A percentile compares a stretch with the other conserved stretches of the same genome.
Evolutionary conservation across 2,329 filamentous ascomycete genomes (phyloP).

Genomic region (Stagonosporopsis tanaceti): DNA sequence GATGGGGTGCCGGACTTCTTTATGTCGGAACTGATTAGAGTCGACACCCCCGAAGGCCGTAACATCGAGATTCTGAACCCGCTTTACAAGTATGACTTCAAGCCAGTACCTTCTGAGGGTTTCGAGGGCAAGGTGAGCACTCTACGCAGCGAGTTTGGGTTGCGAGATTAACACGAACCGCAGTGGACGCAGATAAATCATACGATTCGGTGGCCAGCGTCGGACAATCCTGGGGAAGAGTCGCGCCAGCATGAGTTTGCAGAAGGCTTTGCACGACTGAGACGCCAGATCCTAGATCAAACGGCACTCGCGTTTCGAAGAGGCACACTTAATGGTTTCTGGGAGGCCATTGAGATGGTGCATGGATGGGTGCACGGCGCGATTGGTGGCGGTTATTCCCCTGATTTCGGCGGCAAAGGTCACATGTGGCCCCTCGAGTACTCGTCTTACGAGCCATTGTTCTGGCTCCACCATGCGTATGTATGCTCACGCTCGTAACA

Average conservation of each 20-base stretch:
- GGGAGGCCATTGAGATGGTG: constrained; percentile 29
- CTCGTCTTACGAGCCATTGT: constrained; percentile 78
- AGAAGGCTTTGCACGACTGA: constrained; percentile 11
- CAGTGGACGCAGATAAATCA: constrained; percentile 37
- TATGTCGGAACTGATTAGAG: constrained; percentile 21
- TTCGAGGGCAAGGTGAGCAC: constrained; percentile 35
- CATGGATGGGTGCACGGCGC: constrained; percentile 49
- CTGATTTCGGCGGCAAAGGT: constrained; percentile 51
- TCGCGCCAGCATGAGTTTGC: constrained; percentile 31
- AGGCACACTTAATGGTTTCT: constrained; percentile 48
- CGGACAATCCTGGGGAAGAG: constrained; percentile 24
- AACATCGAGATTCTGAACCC: constrained; percentile 37
- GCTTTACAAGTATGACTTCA: constrained; percentile 40
- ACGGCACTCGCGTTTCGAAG: constrained; percentile 21
- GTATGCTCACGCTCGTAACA: constrained; percentile 15
- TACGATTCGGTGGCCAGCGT: constrained; percentile 45
- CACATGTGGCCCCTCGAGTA: constrained; percentile 76
- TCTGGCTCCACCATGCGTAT: constrained; percentile 52
- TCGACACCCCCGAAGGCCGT: constrained; percentile 29
- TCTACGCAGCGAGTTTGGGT: too few relatives aligned
- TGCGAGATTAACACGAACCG: not conserved
- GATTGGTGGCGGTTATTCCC: constrained; percentile 53
- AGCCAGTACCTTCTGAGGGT: constrained; percentile 28
- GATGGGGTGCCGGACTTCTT: constrained; percentile 40
- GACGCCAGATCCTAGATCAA: constrained; percentile 23